Evolutionary conservation across 345 rosid genomes (phyloP).

Genomic region (Syzygium aqueum): DNA sequence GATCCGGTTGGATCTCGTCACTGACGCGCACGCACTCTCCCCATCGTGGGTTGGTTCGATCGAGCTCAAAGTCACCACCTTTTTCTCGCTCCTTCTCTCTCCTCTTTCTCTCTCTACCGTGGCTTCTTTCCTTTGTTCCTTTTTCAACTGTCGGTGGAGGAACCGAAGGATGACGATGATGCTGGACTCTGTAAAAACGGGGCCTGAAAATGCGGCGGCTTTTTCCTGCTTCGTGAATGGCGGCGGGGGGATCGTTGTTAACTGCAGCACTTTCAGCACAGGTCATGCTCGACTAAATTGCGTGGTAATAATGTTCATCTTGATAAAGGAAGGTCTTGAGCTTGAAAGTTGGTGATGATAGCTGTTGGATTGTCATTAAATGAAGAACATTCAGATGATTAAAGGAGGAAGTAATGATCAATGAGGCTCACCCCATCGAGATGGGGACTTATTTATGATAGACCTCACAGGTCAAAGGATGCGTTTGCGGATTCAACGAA

Average conservation of each 20-base stretch:
- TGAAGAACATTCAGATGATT: neutral
- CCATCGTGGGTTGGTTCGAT: neutral
- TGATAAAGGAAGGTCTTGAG: neutral
- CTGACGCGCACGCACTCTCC: neutral
- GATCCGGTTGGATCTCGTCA: neutral
- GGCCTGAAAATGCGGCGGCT: neutral
- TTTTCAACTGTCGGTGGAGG: neutral
- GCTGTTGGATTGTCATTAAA: neutral
- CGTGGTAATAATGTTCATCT: neutral
- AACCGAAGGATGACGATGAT: neutral
- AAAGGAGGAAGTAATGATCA: neutral
- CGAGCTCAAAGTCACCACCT: neutral
- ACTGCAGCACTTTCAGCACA: neutral
- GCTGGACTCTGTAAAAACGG: neutral
- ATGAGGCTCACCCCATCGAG: neutral
- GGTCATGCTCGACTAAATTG: too few relatives aligned
- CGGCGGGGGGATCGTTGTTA: neutral
- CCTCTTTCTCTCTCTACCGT: neutral
- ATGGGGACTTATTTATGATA: neutral
- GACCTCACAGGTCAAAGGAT: neutral
- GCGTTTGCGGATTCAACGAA: neutral
- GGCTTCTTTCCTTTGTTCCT: neutral
- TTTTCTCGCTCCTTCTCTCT: neutral
- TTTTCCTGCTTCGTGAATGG: neutral
- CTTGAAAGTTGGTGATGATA: neutral